phyloP scores from a whole-genome alignment of 148 eudicot species.

The Gaultheria prostrata region DNA sequence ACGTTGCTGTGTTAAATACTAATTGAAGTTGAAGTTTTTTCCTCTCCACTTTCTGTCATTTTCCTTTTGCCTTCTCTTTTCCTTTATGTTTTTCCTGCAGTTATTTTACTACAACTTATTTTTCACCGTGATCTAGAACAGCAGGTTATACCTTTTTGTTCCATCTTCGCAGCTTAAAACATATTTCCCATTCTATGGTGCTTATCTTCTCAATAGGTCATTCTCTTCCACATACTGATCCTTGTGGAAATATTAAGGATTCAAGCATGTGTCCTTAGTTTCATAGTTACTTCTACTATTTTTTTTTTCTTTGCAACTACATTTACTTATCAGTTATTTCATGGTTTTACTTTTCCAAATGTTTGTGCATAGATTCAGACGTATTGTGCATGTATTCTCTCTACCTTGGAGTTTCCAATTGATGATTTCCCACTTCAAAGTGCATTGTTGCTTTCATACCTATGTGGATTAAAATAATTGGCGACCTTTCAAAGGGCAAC shows the following conservation, averaged over 20 bases:
- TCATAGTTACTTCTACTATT: slow-evolving; percentile 3
- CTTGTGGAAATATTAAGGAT: neutral
- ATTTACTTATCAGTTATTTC: neutral
- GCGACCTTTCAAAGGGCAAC: slow-evolving; percentile 10
- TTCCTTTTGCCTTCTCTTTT: neutral
- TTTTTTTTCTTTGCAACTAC: slow-evolving; percentile 10
- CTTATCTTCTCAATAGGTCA: slow-evolving; percentile 8
- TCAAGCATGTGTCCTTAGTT: neutral
- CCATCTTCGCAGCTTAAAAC: neutral
- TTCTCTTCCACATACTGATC: neutral
- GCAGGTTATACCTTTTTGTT: neutral
- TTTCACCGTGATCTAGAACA: neutral
- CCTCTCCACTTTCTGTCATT: neutral
- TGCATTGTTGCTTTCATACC: neutral
- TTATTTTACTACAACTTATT: neutral
- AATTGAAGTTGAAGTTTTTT: neutral
- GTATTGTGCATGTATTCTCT: slow-evolving; percentile 1
- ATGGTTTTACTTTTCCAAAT: neutral
- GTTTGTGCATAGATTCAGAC: neutral
- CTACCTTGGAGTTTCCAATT: neutral
- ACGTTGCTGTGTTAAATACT: neutral
- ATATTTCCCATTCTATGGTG: neutral
- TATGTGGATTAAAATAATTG: neutral
- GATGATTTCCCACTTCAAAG: slow-evolving; percentile 6
- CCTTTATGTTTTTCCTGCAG: neutral